Evolutionary conservation across 108 stramenopile genomes (phyloP).

Genomic region (Pseudonitzschia delicatissima): DNA sequence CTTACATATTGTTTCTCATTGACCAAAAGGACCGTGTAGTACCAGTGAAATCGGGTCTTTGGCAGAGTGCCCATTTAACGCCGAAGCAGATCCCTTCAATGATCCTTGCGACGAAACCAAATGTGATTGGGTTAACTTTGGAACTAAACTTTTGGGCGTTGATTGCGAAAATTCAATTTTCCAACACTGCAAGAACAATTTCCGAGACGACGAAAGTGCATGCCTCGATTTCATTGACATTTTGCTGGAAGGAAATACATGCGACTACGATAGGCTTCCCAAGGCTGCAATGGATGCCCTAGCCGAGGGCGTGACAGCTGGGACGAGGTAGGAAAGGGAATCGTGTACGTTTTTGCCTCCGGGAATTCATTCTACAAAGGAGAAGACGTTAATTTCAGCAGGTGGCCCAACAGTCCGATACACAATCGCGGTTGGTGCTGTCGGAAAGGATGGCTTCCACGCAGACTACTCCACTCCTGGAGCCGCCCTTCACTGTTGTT

Average conservation of each 20-base stretch:
- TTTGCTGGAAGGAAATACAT: slow-evolving; percentile 10
- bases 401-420: slow-evolving; percentile 30
- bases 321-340: slow-evolving; percentile 53
- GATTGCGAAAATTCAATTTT: slow-evolving; percentile 19
- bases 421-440: slow-evolving; percentile 45
- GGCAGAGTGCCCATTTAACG: neutral
- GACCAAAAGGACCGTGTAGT: neutral
- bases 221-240: slow-evolving; percentile 34
- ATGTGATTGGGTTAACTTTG: neutral
- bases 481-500: slow-evolving; percentile 33
- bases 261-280: slow-evolving; percentile 14
- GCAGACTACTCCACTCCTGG: slow-evolving; percentile 38
- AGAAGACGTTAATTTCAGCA: slow-evolving; percentile 37
- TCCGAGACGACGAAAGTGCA: slow-evolving; percentile 16
- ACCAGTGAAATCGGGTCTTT: slow-evolving; percentile 3
- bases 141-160: neutral
- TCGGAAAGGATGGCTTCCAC: slow-evolving; percentile 35
- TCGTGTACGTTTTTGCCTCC: slow-evolving; percentile 45
- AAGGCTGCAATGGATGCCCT: slow-evolving; percentile 15
- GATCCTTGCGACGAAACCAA: slow-evolving; percentile 3
- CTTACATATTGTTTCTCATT: no score
- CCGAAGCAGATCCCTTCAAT: neutral
- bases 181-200: slow-evolving; percentile 14
- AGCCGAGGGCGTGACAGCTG: slow-evolving; percentile 8
- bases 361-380: slow-evolving; percentile 37